Percentiles rank a stretch among this genome's conserved stretches.
These are phyloP conservation scores for Pilobolus umbonatus DNA, from an alignment of 192 early-diverging fungal genomes.

Conservation along the genomic window DNA sequence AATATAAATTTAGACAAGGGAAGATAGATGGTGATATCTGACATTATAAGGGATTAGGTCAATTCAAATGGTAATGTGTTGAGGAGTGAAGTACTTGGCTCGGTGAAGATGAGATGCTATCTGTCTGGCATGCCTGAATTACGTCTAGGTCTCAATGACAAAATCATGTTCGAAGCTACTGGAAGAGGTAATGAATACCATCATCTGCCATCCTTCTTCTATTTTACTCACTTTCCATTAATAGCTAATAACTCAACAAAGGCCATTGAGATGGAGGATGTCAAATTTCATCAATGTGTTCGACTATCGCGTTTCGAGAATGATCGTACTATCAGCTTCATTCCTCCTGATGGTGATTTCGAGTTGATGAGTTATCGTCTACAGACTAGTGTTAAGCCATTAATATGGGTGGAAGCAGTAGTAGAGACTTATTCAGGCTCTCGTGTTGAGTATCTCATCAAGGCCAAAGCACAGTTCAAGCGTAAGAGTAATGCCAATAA, in stretches of 20 bases:
- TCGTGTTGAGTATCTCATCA: constrained; percentile 93
- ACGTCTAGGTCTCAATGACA: constrained; percentile 82
- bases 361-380: constrained; percentile 88
- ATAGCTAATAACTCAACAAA: constrained; percentile 35
- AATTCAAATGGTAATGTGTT: constrained; percentile 45
- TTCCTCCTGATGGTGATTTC: constrained; percentile 65
- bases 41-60: neutral
- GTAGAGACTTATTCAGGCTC: constrained; percentile 87
- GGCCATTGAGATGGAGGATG: constrained; percentile 88
- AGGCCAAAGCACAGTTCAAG: constrained; percentile 98
- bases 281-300: constrained; percentile 89
- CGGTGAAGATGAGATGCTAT: constrained; percentile 82
- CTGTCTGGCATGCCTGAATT: constrained; percentile 85
- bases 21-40: neutral
- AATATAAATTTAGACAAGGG: neutral
- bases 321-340: constrained; percentile 86
- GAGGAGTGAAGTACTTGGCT: constrained; percentile 73
- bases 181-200: constrained; percentile 75
- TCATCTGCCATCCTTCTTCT: too few species aligned
- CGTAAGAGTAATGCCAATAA: constrained; percentile 95
- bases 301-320: constrained; percentile 82
- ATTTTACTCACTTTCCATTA: too few species aligned
- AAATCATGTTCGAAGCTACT: constrained; percentile 74
- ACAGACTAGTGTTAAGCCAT: constrained; percentile 76
- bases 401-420: constrained; percentile 80